Evolutionary conservation across 257 asterid species (phyloP).

Genomic region (Solanum pinnatisectum): DNA sequence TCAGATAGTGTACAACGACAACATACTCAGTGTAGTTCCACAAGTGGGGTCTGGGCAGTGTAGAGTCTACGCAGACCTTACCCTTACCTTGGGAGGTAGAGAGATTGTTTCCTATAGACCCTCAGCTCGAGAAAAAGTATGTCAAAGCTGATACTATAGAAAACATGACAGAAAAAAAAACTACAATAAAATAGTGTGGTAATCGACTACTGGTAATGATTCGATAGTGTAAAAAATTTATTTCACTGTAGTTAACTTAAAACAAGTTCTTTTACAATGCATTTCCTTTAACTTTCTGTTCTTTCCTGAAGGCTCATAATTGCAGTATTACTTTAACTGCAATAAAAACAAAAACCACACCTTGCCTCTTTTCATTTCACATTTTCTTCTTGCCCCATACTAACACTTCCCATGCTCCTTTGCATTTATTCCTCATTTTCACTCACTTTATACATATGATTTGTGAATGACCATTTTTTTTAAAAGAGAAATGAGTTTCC

Average conservation of each 20-base stretch:
- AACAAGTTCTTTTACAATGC: neutral
- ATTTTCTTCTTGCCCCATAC: neutral
- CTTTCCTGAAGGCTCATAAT: neutral
- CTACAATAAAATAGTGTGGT: no score
- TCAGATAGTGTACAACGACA: neutral
- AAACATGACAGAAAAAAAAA: neutral
- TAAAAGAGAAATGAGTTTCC: constrained; percentile 35
- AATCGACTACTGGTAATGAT: neutral
- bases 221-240: neutral
- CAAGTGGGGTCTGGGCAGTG: neutral
- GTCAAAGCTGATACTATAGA: neutral
- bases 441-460: neutral
- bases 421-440: neutral
- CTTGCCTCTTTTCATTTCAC: neutral
- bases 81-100: neutral
- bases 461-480: neutral
- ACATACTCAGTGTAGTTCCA: neutral
- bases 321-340: neutral
- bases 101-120: neutral
- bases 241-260: neutral
- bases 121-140: neutral
- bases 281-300: neutral
- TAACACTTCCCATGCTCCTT: neutral
- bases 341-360: neutral
- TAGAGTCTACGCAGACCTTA: neutral